Evolutionary conservation across 129 eudicot genomes (phyloP).

Genomic region (Ambrosia artemisiifolia): DNA sequence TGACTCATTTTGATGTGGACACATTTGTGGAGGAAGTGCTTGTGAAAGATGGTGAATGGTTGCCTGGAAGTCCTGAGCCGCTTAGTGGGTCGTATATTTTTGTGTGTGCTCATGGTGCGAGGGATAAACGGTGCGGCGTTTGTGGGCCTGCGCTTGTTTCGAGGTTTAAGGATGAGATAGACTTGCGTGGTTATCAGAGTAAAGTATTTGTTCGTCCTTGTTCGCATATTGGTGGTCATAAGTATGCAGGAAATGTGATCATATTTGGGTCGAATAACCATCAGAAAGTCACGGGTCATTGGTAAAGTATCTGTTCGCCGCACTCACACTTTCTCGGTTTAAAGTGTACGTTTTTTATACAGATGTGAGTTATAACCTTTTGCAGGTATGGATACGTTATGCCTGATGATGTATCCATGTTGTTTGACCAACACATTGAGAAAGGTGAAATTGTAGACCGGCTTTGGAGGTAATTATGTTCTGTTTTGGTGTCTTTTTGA

Average conservation of each 20-base stretch:
- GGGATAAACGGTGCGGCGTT: constrained; percentile 88
- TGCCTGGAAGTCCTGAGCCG: constrained; percentile 90
- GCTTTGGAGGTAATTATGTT: constrained; percentile 74
- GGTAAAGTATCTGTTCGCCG: constrained; percentile 38
- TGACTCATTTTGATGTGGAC: constrained; percentile 96
- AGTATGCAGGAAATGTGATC: constrained; percentile 91
- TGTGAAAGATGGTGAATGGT: constrained; percentile 92
- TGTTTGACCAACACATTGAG: constrained; percentile 81
- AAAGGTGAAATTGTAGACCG: constrained; percentile 85
- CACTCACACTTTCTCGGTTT: background rate
- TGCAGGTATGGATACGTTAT: constrained; percentile 94
- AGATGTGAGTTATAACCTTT: background rate
- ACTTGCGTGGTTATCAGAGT: constrained; percentile 59
- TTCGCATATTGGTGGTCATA: constrained; percentile 96
- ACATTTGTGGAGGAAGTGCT: constrained; percentile 98
- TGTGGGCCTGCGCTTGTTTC: constrained; percentile 78
- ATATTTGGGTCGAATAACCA: constrained; percentile 59
- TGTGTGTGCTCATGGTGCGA: constrained; percentile 91
- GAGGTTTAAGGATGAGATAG: constrained; percentile 80
- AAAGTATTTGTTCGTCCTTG: constrained; percentile 90
- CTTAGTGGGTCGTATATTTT: constrained; percentile 77
- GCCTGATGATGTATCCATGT: constrained; percentile 78
- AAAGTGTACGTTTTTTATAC: constrained; percentile 2
- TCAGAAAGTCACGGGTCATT: constrained; percentile 78
- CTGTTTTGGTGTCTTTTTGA: background rate